Conservation (phyloP, 2,329 filamentous ascomycete genomes). For the Trichoderma breve region DNA sequence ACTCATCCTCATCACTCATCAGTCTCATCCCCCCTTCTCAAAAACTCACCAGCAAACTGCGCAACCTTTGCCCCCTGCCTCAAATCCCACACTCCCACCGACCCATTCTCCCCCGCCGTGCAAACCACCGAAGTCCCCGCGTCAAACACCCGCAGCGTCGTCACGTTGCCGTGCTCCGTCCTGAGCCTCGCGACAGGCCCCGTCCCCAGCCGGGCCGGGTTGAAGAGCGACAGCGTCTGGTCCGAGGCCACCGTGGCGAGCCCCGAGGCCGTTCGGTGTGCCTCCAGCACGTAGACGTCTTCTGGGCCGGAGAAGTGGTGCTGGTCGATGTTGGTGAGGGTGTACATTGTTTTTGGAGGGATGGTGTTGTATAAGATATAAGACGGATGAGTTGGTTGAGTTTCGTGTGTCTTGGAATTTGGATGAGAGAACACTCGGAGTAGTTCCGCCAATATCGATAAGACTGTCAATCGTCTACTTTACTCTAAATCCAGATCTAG, state of each 20-base stretch:
- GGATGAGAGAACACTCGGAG: background rate
- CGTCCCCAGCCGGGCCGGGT: slow-evolving; percentile 54
- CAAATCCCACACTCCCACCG: slow-evolving; percentile 65
- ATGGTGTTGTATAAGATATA: background rate
- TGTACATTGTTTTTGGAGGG: slow-evolving; percentile 32
- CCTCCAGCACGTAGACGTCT: slow-evolving; percentile 58
- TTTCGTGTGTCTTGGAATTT: background rate
- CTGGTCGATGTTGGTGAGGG: slow-evolving; percentile 33
- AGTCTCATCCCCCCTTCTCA: background rate
- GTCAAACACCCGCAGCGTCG: slow-evolving; percentile 58
- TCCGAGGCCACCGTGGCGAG: slow-evolving; percentile 68
- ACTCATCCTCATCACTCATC: background rate
- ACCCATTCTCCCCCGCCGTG: slow-evolving; percentile 71
- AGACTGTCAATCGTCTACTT: background rate
- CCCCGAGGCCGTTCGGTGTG: slow-evolving; percentile 49
- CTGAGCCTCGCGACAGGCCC: slow-evolving; percentile 48
- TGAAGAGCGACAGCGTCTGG: slow-evolving; percentile 65
- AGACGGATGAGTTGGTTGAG: background rate
- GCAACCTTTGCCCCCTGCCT: slow-evolving; percentile 46
- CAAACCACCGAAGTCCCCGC: slow-evolving; percentile 54
- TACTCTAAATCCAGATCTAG: background rate
- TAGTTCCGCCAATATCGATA: background rate
- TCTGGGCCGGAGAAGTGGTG: slow-evolving; percentile 29
- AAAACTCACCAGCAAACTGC: slow-evolving; percentile 45
- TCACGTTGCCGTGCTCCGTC: slow-evolving; percentile 61